Evolutionary conservation across 2,329 filamentous ascomycete species (phyloP).

Genomic region (Ophiostoma novo-ulmi): DNA sequence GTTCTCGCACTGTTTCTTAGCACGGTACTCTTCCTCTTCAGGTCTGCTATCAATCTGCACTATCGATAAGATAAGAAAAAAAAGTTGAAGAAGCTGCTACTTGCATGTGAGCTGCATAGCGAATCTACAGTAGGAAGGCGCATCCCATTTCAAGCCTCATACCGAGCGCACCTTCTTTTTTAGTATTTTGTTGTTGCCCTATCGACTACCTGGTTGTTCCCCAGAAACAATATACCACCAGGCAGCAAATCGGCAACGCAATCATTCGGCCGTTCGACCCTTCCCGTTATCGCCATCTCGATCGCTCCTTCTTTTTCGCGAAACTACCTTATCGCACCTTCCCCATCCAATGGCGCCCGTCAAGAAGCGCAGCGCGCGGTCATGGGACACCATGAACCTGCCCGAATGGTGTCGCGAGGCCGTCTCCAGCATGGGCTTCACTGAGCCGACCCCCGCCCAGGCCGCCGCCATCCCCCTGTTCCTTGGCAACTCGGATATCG

Average conservation of each 20-base stretch:
- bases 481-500: conserved; percentile 83
- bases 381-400: conserved; percentile 66
- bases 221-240: not conserved
- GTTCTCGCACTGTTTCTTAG: not conserved
- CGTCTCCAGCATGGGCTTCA: conserved; percentile 76
- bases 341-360: conserved; percentile 33
- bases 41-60: not conserved
- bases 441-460: conserved; percentile 73
- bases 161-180: not conserved
- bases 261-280: not conserved
- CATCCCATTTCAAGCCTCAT: conserved; percentile 9
- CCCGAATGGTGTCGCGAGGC: conserved; percentile 81
- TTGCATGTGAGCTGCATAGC: conserved; percentile 8
- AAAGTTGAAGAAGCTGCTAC: conserved; percentile 20
- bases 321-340: not conserved
- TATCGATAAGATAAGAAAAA: conserved; percentile 25
- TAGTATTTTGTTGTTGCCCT: not conserved
- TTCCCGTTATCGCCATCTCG: not conserved
- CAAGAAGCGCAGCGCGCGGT: conserved; percentile 43
- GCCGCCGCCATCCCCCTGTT: conserved; percentile 85
- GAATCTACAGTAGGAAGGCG: conserved; percentile 15
- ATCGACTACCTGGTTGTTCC: not conserved
- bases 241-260: not conserved
- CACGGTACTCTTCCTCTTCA: not conserved
- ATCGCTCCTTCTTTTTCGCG: not conserved